Evolutionary conservation across 768 basidiomycete species (phyloP).

Genomic region (Suillus bovinus): DNA sequence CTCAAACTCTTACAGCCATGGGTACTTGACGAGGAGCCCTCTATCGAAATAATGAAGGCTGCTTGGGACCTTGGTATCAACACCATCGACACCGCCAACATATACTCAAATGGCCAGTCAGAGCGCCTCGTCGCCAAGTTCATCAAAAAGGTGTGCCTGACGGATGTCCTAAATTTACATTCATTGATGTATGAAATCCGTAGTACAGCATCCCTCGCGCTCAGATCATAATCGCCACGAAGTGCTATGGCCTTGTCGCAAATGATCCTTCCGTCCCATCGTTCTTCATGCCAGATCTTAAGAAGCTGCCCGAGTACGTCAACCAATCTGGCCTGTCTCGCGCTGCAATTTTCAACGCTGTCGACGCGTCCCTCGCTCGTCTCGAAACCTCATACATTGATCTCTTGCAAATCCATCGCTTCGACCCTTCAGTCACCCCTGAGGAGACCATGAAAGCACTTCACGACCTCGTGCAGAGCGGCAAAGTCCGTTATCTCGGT

Average conservation of each 20-base stretch:
- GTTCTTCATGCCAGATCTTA: background rate
- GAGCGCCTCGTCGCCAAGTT: conserved; percentile 40
- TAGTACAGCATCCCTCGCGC: conserved; percentile 35
- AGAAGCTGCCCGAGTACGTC: conserved; percentile 20
- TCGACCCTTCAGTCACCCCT: conserved; percentile 35
- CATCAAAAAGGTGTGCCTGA: conserved; percentile 32
- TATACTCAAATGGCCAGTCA: conserved; percentile 38
- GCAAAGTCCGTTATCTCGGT: conserved; percentile 53
- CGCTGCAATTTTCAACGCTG: conserved; percentile 39
- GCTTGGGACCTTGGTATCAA: conserved; percentile 43
- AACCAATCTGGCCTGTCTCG: conserved; percentile 39
- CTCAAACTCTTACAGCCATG: conserved; percentile 17
- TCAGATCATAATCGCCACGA: conserved; percentile 34
- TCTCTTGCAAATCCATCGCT: conserved; percentile 47
- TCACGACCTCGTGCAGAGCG: conserved; percentile 47
- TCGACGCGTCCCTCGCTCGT: conserved; percentile 37
- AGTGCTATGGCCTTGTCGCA: conserved; percentile 22
- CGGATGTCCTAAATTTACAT: background rate
- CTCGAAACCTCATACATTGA: conserved; percentile 39
- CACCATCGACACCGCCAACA: conserved; percentile 42
- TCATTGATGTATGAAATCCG: background rate
- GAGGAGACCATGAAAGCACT: conserved; percentile 53
- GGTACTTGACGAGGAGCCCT: conserved; percentile 30
- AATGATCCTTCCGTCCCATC: conserved; percentile 8
- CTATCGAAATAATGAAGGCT: conserved; percentile 35